Conservation (phyloP, 768 basidiomycete species). For the Tulasnella sp. region DNA sequence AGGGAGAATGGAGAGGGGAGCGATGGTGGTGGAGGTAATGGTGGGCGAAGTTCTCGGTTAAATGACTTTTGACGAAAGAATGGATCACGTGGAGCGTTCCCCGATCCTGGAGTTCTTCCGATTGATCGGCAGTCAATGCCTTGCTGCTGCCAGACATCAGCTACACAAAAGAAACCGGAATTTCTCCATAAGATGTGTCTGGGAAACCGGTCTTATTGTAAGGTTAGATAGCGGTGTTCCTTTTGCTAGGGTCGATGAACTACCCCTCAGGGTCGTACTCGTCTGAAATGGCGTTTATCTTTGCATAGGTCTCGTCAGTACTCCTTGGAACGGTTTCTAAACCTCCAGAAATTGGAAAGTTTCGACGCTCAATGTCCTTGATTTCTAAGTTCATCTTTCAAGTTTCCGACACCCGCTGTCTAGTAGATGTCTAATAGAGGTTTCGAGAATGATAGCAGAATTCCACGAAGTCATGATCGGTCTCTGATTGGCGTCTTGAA, state of each 20-base stretch:
- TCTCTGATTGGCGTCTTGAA: neutral
- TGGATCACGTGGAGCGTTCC: neutral
- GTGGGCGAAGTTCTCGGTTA: neutral
- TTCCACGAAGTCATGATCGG: conserved; percentile 43
- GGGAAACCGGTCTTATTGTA: too few species aligned
- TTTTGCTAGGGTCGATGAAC: neutral
- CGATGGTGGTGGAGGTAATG: neutral
- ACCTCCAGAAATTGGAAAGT: conserved; percentile 45
- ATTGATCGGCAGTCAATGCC: neutral
- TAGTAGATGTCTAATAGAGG: conserved; percentile 62
- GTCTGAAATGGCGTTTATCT: conserved; percentile 65
- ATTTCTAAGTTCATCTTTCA: conserved; percentile 45
- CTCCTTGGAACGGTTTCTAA: conserved; percentile 72
- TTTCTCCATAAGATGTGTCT: neutral
- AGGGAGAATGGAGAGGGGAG: neutral
- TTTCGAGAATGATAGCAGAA: conserved; percentile 68
- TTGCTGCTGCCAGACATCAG: neutral
- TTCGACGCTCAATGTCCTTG: neutral
- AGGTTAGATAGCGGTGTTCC: too few species aligned
- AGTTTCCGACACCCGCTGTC: conserved; percentile 67
- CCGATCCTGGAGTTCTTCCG: neutral
- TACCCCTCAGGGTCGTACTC: neutral
- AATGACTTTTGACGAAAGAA: neutral
- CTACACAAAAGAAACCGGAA: neutral
- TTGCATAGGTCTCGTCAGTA: conserved; percentile 62